Percentiles rank a stretch among this genome's conserved stretches.
These are phyloP conservation scores for Kuraishia hungarica DNA, from an alignment of 805 yeast species.

Conservation along the genomic window DNA sequence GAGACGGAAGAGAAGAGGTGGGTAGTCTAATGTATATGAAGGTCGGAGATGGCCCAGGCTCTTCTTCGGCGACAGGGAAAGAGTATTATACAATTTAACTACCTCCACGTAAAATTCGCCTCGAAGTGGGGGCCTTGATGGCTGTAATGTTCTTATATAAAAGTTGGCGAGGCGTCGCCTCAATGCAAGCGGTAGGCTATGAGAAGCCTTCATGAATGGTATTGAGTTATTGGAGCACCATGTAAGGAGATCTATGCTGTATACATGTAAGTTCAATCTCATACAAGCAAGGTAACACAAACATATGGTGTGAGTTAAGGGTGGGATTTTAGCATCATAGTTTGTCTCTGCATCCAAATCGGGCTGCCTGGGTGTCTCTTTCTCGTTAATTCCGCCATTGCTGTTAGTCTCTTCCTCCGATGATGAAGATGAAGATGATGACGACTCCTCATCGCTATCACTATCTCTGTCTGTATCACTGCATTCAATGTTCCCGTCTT, in stretches of 20 bases:
- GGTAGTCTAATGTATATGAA: slow-evolving; percentile 16
- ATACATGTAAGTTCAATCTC: slow-evolving; percentile 40
- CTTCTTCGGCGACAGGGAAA: background rate
- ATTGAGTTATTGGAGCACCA: slow-evolving; percentile 34
- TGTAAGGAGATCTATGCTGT: slow-evolving; percentile 35
- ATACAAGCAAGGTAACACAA: slow-evolving; percentile 44
- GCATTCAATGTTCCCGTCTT: background rate
- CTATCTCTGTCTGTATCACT: background rate
- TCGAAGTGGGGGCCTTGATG: slow-evolving; percentile 28
- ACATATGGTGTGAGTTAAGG: slow-evolving; percentile 12
- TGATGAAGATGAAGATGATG: background rate
- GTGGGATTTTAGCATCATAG: background rate
- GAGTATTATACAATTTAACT: background rate
- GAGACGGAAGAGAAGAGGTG: slow-evolving; percentile 31
- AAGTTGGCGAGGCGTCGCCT: slow-evolving; percentile 28
- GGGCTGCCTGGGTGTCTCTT: background rate
- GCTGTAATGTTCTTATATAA: slow-evolving; percentile 28
- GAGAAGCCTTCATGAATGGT: slow-evolving; percentile 37
- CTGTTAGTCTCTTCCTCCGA: background rate
- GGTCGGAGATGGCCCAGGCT: background rate
- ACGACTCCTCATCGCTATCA: background rate
- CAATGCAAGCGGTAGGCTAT: slow-evolving; percentile 29
- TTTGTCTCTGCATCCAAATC: background rate
- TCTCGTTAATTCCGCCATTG: background rate
- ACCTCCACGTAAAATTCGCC: slow-evolving; percentile 20